Conservation (phyloP, 495 filamentous ascomycete species). For the Oidiodendron maius region DNA sequence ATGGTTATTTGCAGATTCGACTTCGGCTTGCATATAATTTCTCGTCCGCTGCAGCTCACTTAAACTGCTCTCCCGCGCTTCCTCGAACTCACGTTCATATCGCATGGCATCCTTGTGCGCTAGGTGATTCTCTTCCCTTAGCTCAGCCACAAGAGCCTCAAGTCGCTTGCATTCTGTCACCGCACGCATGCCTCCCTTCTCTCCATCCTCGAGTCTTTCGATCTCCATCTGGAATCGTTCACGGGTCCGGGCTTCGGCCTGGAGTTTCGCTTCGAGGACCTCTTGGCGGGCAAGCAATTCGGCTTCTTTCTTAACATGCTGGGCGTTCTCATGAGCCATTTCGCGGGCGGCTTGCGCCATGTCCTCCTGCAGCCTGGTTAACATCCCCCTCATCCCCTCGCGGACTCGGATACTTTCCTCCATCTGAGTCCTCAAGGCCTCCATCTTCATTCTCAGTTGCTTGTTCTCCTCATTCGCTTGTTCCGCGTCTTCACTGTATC, state of each 20-base stretch:
- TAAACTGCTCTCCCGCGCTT: constrained; percentile 69
- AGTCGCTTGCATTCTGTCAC: constrained; percentile 54
- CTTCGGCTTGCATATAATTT: constrained; percentile 69
- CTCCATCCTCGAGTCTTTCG: constrained; percentile 65
- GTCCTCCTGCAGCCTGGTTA: constrained; percentile 76
- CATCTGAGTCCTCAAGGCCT: constrained; percentile 47
- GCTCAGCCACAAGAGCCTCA: constrained; percentile 54
- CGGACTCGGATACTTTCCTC: constrained; percentile 78
- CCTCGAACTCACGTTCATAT: constrained; percentile 77
- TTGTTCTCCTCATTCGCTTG: constrained; percentile 49
- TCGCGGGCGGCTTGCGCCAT: constrained; percentile 72
- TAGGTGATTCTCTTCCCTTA: constrained; percentile 64
- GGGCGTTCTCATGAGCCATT: constrained; percentile 72
- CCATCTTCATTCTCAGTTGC: constrained; percentile 26
- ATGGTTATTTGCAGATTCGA: constrained; percentile 75
- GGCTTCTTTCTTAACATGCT: constrained; percentile 66
- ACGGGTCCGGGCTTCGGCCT: constrained; percentile 68
- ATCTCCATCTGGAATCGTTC: constrained; percentile 79
- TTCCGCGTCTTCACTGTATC: constrained; percentile 35
- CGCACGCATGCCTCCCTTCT: constrained; percentile 59
- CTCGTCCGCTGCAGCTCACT: constrained; percentile 74
- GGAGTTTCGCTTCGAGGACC: constrained; percentile 69
- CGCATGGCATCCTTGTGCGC: constrained; percentile 57
- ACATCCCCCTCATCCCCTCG: constrained; percentile 71
- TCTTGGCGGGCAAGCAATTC: constrained; percentile 69